Evolutionary conservation across 805 yeast genomes (phyloP).

Genomic region (Nakazawaea holstii): DNA sequence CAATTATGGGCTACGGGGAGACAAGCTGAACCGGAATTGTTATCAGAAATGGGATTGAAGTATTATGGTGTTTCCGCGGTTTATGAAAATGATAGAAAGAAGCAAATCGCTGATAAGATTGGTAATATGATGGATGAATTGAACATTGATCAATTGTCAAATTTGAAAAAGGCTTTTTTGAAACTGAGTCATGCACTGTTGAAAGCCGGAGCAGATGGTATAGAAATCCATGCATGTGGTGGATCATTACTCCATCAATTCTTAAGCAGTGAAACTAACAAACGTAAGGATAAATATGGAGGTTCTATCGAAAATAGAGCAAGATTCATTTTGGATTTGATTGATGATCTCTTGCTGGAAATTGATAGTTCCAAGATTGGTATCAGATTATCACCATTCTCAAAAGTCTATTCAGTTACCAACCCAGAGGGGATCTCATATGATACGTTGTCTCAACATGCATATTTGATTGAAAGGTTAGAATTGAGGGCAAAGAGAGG

Average conservation of each 20-base stretch:
- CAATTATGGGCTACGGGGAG: slow-evolving; percentile 42
- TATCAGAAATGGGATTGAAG: slow-evolving; percentile 27
- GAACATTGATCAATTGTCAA: slow-evolving; percentile 34
- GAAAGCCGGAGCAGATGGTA: slow-evolving; percentile 43
- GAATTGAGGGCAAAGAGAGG: slow-evolving; percentile 25
- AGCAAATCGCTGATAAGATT: neutral
- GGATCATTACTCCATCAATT: slow-evolving; percentile 26
- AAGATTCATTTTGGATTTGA: slow-evolving; percentile 31
- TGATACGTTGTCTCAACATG: slow-evolving; percentile 23
- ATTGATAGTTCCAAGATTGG: slow-evolving; percentile 40
- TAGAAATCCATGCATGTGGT: slow-evolving; percentile 53
- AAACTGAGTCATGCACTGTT: slow-evolving; percentile 28
- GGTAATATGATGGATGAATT: slow-evolving; percentile 23
- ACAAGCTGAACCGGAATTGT: slow-evolving; percentile 26
- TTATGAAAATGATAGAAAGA: slow-evolving; percentile 16
- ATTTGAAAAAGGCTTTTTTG: slow-evolving; percentile 18
- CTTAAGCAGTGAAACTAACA: slow-evolving; percentile 21
- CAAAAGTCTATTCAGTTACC: slow-evolving; percentile 23
- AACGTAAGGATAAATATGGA: slow-evolving; percentile 28
- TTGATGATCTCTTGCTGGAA: slow-evolving; percentile 38
- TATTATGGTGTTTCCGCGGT: slow-evolving; percentile 39
- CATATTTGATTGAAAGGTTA: slow-evolving; percentile 26
- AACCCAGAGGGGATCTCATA: slow-evolving; percentile 27
- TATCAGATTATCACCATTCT: slow-evolving; percentile 38
- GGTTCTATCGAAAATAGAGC: slow-evolving; percentile 30